A percentile compares a stretch with the other conserved stretches of the same genome.
These are phyloP conservation scores for Penicillium sumatraense DNA, from an alignment of 2,329 filamentous ascomycete species.

Conservation along the genomic window DNA sequence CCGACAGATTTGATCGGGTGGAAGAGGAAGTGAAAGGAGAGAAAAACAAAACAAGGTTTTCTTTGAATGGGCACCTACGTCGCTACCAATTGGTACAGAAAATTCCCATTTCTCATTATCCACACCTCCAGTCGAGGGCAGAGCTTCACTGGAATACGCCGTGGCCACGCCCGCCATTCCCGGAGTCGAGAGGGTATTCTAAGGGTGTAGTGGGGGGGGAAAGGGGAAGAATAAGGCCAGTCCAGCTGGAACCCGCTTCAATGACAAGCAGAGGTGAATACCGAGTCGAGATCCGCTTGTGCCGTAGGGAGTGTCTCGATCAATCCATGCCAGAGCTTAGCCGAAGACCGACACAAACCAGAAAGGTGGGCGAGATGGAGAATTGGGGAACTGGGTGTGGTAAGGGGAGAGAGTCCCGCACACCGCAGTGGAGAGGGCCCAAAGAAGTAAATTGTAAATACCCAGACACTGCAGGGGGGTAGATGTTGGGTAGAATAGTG, in stretches of 20 bases:
- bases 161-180: conserved; percentile 49
- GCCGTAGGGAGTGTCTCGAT: conserved; percentile 19
- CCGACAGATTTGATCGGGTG: background rate
- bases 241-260: conserved; percentile 38
- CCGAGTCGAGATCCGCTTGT: conserved; percentile 16
- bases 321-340: conserved; percentile 36
- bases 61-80: conserved; percentile 35
- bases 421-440: conserved; percentile 25
- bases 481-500: no score
- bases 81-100: conserved; percentile 39
- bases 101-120: conserved; percentile 45
- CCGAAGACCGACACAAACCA: conserved; percentile 12
- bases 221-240: conserved; percentile 33
- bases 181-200: conserved; percentile 7
- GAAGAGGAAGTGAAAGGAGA: background rate
- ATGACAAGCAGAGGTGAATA: conserved; percentile 12
- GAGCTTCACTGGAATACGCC: conserved; percentile 45
- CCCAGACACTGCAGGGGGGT: conserved; percentile 23
- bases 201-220: background rate
- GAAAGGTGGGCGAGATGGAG: background rate
- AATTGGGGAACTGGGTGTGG: conserved; percentile 7
- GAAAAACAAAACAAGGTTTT: background rate
- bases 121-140: conserved; percentile 40
- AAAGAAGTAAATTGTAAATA: conserved; percentile 44
- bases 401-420: conserved; percentile 20